Base-by-base conservation (phyloP, 73 alveolate genomes). In the Effrenium voratum region DNA sequence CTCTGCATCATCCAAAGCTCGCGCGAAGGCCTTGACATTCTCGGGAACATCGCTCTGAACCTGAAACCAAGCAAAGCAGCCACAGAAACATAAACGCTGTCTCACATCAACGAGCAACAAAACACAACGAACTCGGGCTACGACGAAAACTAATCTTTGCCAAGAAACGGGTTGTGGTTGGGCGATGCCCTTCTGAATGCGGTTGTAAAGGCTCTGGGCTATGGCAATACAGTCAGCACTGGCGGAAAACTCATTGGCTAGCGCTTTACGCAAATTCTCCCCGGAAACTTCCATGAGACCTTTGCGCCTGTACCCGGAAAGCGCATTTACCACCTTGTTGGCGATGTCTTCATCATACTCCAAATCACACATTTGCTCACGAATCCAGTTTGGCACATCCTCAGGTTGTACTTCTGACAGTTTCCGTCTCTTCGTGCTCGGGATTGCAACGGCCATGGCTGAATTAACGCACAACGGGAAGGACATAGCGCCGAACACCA, bases 141-240 rank as follows among this genome's bases (percentile, higher is more conserved):
- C 91, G 40, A 34, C 44, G 0, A n/a, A 63, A 38, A 13, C 28
- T 49, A 77, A 55, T 57, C 28, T 50, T 55, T 36, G 41, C 93
- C 76, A 52, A 50, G 93, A 83, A 83, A 83, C 93, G 47, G 52
- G 40, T 83, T 83, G 93, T 38, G 26, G 55, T 83, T 43, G 86
- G 86, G 16, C 44, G 86, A 76, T 36, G 59, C 5, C 60, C 73
- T 8, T 38, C 70, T 49, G 91, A 47, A 49, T 82, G 93, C 50
- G 36, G 49, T 44, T 44, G 73, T 15, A 44, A 10, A 41, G 63
- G 47, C n/a, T n/a, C n/a, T n/a, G n/a, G n/a, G n/a, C n/a, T n/a
- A n/a, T n/a, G n/a, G n/a, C n/a, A n/a, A n/a, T n/a, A n/a, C n/a
- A 26, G n/a, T 2, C 40, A 26, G 28, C 40, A 40, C 57, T 57